Evolutionary conservation across 2,329 filamentous ascomycete genomes (phyloP).

Genomic region (Rhinocladiella mackenziei): DNA sequence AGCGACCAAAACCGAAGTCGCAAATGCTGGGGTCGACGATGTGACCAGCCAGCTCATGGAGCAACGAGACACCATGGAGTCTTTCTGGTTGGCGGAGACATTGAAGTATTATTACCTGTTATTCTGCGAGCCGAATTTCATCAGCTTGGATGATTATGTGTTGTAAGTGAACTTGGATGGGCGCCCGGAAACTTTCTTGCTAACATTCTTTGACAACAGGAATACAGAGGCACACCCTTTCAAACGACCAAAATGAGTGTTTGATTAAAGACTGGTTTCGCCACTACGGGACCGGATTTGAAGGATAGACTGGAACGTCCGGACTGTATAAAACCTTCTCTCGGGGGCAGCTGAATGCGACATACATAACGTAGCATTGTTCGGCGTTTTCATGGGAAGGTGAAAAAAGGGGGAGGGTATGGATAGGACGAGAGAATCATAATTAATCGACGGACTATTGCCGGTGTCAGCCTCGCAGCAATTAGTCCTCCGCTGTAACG

Average conservation of each 20-base stretch:
- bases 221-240: conserved; percentile 42
- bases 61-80: conserved; percentile 64
- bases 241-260: conserved; percentile 31
- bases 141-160: conserved; percentile 47
- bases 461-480: too few species aligned
- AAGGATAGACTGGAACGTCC: background rate
- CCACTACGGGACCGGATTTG: background rate
- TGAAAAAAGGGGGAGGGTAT: too few species aligned
- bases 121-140: conserved; percentile 42
- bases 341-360: background rate
- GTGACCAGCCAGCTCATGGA: conserved; percentile 51
- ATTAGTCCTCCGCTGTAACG: too few species aligned
- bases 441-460: too few species aligned
- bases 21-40: conserved; percentile 63
- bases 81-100: conserved; percentile 62
- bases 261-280: background rate
- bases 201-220: conserved; percentile 29
- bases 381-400: background rate
- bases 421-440: too few species aligned
- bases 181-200: conserved; percentile 14
- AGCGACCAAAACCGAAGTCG: conserved; percentile 59
- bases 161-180: conserved; percentile 36
- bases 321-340: background rate
- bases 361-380: background rate
- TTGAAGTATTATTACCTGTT: conserved; percentile 48